Percentiles rank a stretch among this genome's conserved stretches.
phyloP scores from a whole-genome alignment of 2,329 filamentous ascomycete genomes.

The Calonectria henricotiae region DNA sequence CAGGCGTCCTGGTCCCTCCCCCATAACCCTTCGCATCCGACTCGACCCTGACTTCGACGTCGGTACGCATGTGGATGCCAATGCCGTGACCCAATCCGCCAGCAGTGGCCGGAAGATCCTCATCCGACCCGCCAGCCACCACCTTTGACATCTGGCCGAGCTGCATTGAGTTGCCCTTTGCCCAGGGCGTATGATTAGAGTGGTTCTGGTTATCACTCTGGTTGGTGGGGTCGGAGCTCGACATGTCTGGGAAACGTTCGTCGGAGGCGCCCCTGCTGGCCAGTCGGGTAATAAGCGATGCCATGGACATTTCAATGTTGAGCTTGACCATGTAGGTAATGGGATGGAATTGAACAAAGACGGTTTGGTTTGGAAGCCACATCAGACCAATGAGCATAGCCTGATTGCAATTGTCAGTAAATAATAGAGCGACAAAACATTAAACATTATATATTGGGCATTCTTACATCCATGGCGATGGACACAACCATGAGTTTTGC shows the following conservation, averaged over 20 bases:
- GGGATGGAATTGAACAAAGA: constrained; percentile 68
- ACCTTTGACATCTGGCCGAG: constrained; percentile 45
- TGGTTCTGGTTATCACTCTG: constrained; percentile 27
- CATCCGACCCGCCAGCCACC: constrained; percentile 46
- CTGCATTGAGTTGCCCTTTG: constrained; percentile 34
- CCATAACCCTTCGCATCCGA: constrained; percentile 24
- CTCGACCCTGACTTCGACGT: constrained; percentile 48
- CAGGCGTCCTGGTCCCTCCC: constrained; percentile 13
- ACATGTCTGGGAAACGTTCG: constrained; percentile 44
- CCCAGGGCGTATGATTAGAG: constrained; percentile 41
- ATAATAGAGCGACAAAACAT: too few species aligned
- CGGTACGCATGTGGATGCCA: constrained; percentile 47
- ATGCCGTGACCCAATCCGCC: neutral
- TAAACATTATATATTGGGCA: too few species aligned
- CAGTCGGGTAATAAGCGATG: constrained; percentile 64
- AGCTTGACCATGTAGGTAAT: constrained; percentile 70
- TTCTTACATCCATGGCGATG: constrained; percentile 65
- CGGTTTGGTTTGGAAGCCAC: constrained; percentile 56
- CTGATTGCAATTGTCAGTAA: neutral
- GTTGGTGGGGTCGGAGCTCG: constrained; percentile 38
- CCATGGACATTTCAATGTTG: constrained; percentile 60
- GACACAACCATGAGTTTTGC: constrained; percentile 67
- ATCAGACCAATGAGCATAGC: constrained; percentile 56
- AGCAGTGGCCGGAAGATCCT: constrained; percentile 22
- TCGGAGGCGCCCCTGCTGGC: constrained; percentile 37